Evolutionary conservation across 1,139 yeast species (phyloP).

Genomic region (Dujonia santamariae): DNA sequence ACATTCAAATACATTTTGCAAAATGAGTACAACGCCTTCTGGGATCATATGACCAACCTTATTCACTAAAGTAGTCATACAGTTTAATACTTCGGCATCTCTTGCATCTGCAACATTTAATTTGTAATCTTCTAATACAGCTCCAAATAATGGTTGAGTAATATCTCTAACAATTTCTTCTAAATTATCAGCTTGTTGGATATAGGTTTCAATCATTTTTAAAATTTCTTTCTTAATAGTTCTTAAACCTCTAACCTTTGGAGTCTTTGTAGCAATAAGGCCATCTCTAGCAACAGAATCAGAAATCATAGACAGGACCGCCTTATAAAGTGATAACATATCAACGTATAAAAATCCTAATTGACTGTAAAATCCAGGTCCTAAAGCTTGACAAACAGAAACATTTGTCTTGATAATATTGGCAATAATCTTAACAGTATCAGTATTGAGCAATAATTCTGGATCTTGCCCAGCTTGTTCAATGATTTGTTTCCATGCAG

Average conservation of each 20-base stretch:
- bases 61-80: conserved; percentile 86
- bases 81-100: conserved; percentile 94
- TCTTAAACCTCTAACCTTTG: conserved; percentile 91
- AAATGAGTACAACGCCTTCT: conserved; percentile 81
- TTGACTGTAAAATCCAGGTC: conserved; percentile 89
- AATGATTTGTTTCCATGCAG: conserved; percentile 91
- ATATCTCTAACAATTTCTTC: conserved; percentile 84
- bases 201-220: conserved; percentile 84
- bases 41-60: conserved; percentile 89
- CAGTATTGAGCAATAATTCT: conserved; percentile 75
- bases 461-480: conserved; percentile 89
- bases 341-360: conserved; percentile 83
- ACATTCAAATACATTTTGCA: conserved; percentile 91
- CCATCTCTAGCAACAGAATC: conserved; percentile 78
- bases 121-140: conserved; percentile 88
- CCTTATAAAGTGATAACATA: conserved; percentile 84
- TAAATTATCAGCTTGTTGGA: conserved; percentile 81
- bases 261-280: conserved; percentile 87
- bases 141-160: conserved; percentile 77
- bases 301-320: conserved; percentile 88
- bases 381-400: conserved; percentile 88
- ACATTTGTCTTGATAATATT: conserved; percentile 93
- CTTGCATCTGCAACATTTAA: conserved; percentile 93
- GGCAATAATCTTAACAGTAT: conserved; percentile 88
- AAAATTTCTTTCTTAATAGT: conserved; percentile 94